Evolutionary conservation across 805 yeast genomes (phyloP), one percentile per base, ranked within the genome.

Genomic region (Wickerhamomyces alni): DNA sequence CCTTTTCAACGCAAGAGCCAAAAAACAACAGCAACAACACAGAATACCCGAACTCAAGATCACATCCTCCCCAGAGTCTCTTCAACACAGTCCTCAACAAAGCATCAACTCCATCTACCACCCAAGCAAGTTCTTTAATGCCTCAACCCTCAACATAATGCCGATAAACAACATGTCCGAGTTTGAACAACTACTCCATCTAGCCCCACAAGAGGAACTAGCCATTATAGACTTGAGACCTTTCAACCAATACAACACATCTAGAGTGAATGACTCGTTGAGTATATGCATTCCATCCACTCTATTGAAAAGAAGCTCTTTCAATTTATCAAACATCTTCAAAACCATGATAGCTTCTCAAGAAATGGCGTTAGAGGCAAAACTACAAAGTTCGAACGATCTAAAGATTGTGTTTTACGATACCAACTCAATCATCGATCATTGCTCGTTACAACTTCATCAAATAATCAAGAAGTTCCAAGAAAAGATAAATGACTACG

Each of bases 221-320:
- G 37, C 53, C 2, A 35, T 49, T 2, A 42, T 55, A 3, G 98
- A 91, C 57, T 76, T 84, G 17, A 66, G 98, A 43, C 87, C 97
- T 0, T 87, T 81, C 57, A 80, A 84, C 29, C 89, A 85, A 43
- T 87, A 68, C 58, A 70, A 79, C 30, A 73, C 70, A 42, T 61
- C 74, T 5, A 85, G 83, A 44, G 61, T 91, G 9, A 50, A 50
- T 5, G 67, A 72, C 29, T 76, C 97, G 0, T 63, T 86, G 32
- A 87, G 86, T 55, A 72, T 91, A 21, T 86, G 95, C 57, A 67
- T 89, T 10, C 97, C 98, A 1, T 82, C 96, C 13, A 91, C 97
- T 1, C 66, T 91, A 25, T 63, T 91, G 47, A 85, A 81, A 56
- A 72, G 98, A 43, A 33, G 44, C 2, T 48, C 56, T 2, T 55